Base-by-base conservation (phyloP, 768 basidiomycete species). In the Gyrodon lividus region DNA sequence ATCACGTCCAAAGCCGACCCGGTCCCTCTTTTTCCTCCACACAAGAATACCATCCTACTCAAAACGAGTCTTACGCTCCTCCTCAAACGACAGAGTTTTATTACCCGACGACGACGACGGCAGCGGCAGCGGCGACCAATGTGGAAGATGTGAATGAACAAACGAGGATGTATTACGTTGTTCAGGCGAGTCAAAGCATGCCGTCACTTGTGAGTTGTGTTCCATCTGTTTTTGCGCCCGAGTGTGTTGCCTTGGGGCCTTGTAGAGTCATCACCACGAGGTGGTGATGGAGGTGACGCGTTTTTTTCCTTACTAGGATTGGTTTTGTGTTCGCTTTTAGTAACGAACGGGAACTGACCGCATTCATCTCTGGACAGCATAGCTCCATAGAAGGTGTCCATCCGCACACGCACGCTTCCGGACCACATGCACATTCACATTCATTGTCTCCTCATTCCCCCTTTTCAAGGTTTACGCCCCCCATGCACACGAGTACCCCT, bases 401-500 rank as follows among this genome's bases (percentile, higher is more conserved):
- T 3, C 17, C 41, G 10, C 28, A 10, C 6, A 28, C 28, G 22
- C 41, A 23, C 6, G 16, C 4, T 14, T 49, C 4, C 28, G 35
- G 43, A 55, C 35, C 50, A 5, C 58, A 57, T 13, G 16, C 52
- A 20, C 56, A 40, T 7, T 23, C 58, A 1, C 56, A 50, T 3
- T 55, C 67, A 4, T 34, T 44, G 5, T 58, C 65, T 28, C 55
- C 65, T 9, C 58, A 48, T 5, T 44, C 62, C 17, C 45, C 58
- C 3, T 55, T 61, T 43, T 51, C 64, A 16, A 51, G 53, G 4
- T 51, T 59, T 46, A 66, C 65, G 2, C 57, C 65, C 14, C 54
- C 67, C 24, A 50, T 59, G 2, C 60, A 69, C 17, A 49, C 62
- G 6, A 55, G 58, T 10, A 67, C 65, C 8, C 65, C 65, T 24